Base-by-base conservation (phyloP, 2,329 filamentous ascomycete species). In the Hypoxylon rubiginosum region DNA sequence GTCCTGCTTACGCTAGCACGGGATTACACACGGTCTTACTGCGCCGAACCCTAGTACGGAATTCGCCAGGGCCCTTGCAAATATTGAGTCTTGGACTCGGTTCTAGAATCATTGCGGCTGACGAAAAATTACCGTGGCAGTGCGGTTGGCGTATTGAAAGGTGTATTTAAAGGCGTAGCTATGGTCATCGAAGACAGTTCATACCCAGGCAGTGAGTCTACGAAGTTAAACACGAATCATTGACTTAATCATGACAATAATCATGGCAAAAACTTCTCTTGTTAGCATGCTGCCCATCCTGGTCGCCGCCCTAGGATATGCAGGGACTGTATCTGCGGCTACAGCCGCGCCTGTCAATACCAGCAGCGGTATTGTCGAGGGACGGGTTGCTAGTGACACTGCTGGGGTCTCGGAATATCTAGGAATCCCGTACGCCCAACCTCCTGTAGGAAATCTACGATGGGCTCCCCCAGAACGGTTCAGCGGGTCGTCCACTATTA, bases 331-430 rank as follows among this genome's bases (percentile, higher is more conserved):
- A 24, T 51, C 49, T 13, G 49, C 28, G 17, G 49, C 28, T 5
- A 51, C 49, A 13, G 49, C 19, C 28, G 49, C 30, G 30, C n/a
- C 30, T 32, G 41, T 76, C 41, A 5, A 13, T 19, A 43, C 57
- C 32, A 15, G 48, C 45, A 58, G 26, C n/a, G 52, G 51, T 32
- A 34, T 32, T 5, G 19, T 58, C 55, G 32, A 58, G n/a, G 55
- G 55, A 13, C 55, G 50, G 28, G 28, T 28, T 13, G 55, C 55
- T 32, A 49, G 30, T 13, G 43, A 13, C 7, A 41, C 39, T n/a
- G 17, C 9, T 9, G 30, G 45, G 26, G 45, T 58, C 11, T 58
- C 55, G 8, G 55, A 58, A 30, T 58, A 58, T 50, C 30, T 58
- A 8, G 55, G 55, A n/a, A 58, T 58, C 13, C 55, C 55, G 9